Percentiles rank a stretch among this genome's conserved stretches.
These are phyloP conservation scores for Penicillium daleae DNA, from an alignment of 495 filamentous ascomycete genomes.

Conservation along the genomic window DNA sequence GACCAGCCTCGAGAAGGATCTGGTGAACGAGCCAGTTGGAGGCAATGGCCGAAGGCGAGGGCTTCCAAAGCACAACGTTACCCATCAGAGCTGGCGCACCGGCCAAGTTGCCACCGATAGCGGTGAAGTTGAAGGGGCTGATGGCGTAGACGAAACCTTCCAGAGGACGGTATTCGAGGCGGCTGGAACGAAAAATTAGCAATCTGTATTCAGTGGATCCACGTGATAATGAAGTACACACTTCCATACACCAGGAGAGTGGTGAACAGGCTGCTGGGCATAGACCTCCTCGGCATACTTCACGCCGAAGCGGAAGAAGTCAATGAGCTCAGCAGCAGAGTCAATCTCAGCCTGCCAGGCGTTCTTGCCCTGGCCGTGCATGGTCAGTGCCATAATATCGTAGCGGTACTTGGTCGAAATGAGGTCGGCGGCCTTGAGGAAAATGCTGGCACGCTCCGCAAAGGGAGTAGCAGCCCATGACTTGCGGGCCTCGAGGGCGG, in stretches of 20 bases:
- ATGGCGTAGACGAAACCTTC: slow-evolving; percentile 89
- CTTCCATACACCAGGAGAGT: slow-evolving; percentile 82
- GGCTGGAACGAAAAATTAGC: slow-evolving; percentile 38
- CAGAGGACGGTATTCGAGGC: slow-evolving; percentile 78
- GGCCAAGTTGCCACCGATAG: slow-evolving; percentile 80
- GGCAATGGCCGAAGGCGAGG: slow-evolving; percentile 74
- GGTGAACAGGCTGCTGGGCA: slow-evolving; percentile 77
- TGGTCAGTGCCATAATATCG: slow-evolving; percentile 89
- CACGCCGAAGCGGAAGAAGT: slow-evolving; percentile 88
- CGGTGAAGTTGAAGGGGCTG: slow-evolving; percentile 88
- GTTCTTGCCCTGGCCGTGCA: slow-evolving; percentile 95
- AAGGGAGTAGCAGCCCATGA: slow-evolving; percentile 84
- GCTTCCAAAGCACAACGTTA: slow-evolving; percentile 90
- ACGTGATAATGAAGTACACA: slow-evolving; percentile 27
- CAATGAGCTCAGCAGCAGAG: slow-evolving; percentile 85
- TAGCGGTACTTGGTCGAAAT: slow-evolving; percentile 89
- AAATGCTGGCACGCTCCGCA: slow-evolving; percentile 86
- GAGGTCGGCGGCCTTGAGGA: slow-evolving; percentile 90
- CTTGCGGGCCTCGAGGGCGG: slow-evolving; percentile 79
- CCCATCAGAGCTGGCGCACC: slow-evolving; percentile 78
- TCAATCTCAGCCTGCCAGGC: slow-evolving; percentile 97
- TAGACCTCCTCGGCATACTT: slow-evolving; percentile 88
- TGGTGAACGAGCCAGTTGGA: slow-evolving; percentile 81
- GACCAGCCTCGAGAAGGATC: slow-evolving; percentile 80
- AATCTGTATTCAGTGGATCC: neutral